Evolutionary conservation across 345 rosid genomes (phyloP).

Genomic region (Carallia brachiata): DNA sequence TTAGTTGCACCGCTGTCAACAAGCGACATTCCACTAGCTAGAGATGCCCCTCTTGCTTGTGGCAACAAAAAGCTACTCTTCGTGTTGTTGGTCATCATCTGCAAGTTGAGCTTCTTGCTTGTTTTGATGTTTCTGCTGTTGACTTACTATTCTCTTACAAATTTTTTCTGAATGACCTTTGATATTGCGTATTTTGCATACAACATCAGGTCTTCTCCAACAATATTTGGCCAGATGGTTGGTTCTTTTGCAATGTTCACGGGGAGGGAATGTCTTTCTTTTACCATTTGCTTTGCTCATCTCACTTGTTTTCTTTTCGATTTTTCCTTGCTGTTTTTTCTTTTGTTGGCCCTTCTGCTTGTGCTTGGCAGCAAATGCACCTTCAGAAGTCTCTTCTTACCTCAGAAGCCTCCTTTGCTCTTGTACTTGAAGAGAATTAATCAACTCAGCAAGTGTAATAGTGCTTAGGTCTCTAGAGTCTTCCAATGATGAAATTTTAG

Average conservation of each 20-base stretch:
- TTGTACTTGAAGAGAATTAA: background rate
- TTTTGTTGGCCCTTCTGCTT: background rate
- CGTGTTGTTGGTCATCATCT: background rate
- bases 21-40: background rate
- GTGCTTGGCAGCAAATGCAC: background rate
- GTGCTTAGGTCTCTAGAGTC: background rate
- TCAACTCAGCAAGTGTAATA: background rate
- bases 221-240: conserved; percentile 1
- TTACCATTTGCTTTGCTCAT: background rate
- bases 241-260: conserved; percentile 1
- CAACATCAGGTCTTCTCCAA: conserved; percentile 9
- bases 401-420: conserved; percentile 2
- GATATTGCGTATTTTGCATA: background rate
- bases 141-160: background rate
- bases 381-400: background rate
- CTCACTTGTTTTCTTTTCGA: background rate
- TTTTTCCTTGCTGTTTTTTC: background rate
- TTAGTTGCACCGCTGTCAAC: conserved; percentile 2
- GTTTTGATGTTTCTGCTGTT: background rate
- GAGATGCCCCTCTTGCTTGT: background rate
- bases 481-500: background rate
- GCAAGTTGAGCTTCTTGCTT: background rate
- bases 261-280: background rate
- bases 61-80: background rate
- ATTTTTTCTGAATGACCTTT: background rate